Percentiles rank a stretch among this genome's conserved stretches.
Evolutionary conservation across 305 asterid genomes (phyloP).

Genomic region (Plantago coronopus): DNA sequence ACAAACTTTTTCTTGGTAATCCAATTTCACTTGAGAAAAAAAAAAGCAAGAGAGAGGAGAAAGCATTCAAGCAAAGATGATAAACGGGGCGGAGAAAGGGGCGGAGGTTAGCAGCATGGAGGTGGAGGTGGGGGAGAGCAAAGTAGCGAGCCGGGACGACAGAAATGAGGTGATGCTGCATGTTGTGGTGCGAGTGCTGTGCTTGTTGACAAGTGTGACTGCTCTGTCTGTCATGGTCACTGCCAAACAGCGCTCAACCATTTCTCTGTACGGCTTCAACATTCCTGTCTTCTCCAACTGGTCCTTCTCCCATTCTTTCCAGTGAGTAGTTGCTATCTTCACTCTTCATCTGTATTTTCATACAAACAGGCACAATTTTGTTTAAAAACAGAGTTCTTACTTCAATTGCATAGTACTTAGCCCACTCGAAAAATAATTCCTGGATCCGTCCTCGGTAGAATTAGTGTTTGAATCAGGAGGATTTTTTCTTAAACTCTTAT

Average conservation of each 20-base stretch:
- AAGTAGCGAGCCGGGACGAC: too few relatives aligned
- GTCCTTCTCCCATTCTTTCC: constrained; percentile 67
- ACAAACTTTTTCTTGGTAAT: too few relatives aligned
- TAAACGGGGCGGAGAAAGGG: constrained; percentile 29
- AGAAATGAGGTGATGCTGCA: constrained; percentile 40
- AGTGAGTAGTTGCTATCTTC: constrained; percentile 28
- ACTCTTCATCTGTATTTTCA: background rate
- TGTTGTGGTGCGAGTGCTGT: constrained; percentile 33
- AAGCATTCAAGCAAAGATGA: constrained; percentile 23
- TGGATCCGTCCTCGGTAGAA: too few relatives aligned
- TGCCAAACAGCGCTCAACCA: constrained; percentile 54
- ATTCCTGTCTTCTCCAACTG: constrained; percentile 53
- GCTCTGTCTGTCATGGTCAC: constrained; percentile 46
- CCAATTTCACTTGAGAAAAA: too few relatives aligned
- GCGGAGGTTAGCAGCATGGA: constrained; percentile 53
- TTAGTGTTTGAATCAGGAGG: too few relatives aligned
- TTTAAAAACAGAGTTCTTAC: too few relatives aligned
- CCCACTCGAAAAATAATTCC: too few relatives aligned
- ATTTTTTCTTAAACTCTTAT: too few relatives aligned
- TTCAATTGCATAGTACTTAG: too few relatives aligned
- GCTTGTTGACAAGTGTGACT: constrained; percentile 45
- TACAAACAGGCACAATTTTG: too few relatives aligned
- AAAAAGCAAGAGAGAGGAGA: too few relatives aligned
- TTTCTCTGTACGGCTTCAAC: constrained; percentile 60
- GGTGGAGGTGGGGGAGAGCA: constrained; percentile 50